Conservation (phyloP, 192 early-diverging fungal genomes). For the Coemansia guatemalensis region DNA sequence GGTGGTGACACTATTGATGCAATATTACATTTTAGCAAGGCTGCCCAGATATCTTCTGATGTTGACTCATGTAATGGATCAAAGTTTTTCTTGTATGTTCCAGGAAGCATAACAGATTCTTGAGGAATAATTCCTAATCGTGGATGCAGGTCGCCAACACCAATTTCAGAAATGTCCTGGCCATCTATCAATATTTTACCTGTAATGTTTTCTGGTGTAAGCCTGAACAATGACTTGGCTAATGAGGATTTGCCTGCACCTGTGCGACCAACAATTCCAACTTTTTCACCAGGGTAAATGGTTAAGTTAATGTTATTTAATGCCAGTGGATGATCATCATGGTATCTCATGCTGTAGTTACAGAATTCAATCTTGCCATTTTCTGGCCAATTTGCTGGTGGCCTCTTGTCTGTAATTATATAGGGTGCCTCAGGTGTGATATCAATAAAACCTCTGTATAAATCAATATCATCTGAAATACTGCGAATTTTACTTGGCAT, state of each 20-base stretch:
- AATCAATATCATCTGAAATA: too few species aligned
- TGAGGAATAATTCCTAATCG: constrained; percentile 64
- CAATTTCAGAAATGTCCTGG: constrained; percentile 61
- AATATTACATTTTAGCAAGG: constrained; percentile 40
- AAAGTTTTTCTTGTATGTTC: constrained; percentile 63
- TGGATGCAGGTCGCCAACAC: constrained; percentile 42
- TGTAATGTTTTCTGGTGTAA: too few species aligned
- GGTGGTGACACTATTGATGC: too few species aligned
- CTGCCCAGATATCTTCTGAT: constrained; percentile 64
- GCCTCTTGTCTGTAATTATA: constrained; percentile 56
- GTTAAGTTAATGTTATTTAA: too few species aligned
- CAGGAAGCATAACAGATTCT: constrained; percentile 63
- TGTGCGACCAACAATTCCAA: too few species aligned
- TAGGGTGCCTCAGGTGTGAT: constrained; percentile 74
- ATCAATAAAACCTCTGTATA: too few species aligned
- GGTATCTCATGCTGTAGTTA: constrained; percentile 30
- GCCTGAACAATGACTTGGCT: too few species aligned
- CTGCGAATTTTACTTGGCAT: too few species aligned
- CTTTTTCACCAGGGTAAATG: too few species aligned
- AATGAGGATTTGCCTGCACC: too few species aligned
- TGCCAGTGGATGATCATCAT: too few species aligned
- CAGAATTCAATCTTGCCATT: constrained; percentile 63
- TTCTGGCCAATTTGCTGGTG: constrained; percentile 60
- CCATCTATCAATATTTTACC: too few species aligned
- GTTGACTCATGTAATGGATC: constrained; percentile 57